A percentile compares a stretch with the other conserved stretches of the same genome.
Evolutionary conservation across 2,329 filamentous ascomycete genomes (phyloP).

Genomic region (Diaporthe ilicicola): DNA sequence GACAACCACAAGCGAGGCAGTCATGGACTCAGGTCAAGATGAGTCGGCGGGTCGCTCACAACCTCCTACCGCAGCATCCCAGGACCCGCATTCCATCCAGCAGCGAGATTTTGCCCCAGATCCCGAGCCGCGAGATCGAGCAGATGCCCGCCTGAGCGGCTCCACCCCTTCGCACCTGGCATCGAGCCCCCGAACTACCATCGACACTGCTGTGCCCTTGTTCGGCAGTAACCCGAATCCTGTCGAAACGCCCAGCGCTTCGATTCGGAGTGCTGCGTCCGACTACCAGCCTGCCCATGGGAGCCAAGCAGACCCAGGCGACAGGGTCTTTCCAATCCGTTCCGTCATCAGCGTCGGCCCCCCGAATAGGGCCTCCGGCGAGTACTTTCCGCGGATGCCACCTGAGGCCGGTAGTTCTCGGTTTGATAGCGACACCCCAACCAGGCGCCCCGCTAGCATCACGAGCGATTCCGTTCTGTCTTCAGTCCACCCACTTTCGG

Average conservation of each 20-base stretch:
- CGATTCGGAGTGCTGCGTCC: constrained; percentile 52
- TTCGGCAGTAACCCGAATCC: not conserved
- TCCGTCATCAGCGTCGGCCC: constrained; percentile 80
- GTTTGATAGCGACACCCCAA: constrained; percentile 39
- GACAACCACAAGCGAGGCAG: not conserved
- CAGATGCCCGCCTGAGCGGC: not conserved
- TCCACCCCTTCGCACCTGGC: constrained; percentile 16
- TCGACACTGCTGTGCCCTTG: constrained; percentile 21
- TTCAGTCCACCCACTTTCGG: constrained; percentile 17
- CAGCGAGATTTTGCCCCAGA: constrained; percentile 1
- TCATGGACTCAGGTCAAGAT: constrained; percentile 19
- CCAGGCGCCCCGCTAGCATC: constrained; percentile 35
- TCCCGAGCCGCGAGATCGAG: not conserved
- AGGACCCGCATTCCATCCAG: not conserved
- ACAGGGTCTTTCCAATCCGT: constrained; percentile 82
- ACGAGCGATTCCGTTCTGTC: constrained; percentile 29
- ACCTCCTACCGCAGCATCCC: not conserved
- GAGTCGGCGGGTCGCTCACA: constrained; percentile 2
- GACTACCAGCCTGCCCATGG: constrained; percentile 49
- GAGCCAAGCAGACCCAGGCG: constrained; percentile 47
- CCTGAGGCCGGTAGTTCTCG: constrained; percentile 37
- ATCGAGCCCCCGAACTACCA: not conserved
- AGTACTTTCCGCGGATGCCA: constrained; percentile 47
- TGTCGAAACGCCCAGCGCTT: constrained; percentile 38
- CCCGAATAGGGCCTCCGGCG: constrained; percentile 48